Evolutionary conservation across 805 yeast genomes (phyloP).

Genomic region (Metschnikowia continentalis): DNA sequence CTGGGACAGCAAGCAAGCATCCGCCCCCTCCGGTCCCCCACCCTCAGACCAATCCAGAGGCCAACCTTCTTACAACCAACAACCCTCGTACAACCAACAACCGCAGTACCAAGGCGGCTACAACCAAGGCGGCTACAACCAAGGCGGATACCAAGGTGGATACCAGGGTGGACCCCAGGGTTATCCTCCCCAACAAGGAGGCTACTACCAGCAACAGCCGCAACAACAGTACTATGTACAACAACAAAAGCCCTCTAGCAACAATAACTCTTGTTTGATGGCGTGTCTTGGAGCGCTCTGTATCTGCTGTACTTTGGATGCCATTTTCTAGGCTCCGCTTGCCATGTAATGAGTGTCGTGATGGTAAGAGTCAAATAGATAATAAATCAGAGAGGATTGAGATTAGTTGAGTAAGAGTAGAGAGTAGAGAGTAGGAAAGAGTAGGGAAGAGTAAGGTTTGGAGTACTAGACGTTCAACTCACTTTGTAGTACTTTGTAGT

Average conservation of each 20-base stretch:
- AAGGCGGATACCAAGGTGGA: slow-evolving; percentile 16
- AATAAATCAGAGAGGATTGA: too few relatives aligned
- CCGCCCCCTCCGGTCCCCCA: slow-evolving; percentile 13
- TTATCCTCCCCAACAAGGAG: slow-evolving; percentile 20
- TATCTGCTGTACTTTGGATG: slow-evolving; percentile 34
- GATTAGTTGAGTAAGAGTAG: too few relatives aligned
- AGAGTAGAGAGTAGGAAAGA: too few relatives aligned
- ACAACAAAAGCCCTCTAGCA: slow-evolving; percentile 29
- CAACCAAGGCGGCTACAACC: slow-evolving; percentile 8
- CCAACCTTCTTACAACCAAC: slow-evolving; percentile 16
- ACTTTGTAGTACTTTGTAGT: too few relatives aligned
- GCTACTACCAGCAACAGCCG: slow-evolving; percentile 36
- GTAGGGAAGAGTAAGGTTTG: too few relatives aligned
- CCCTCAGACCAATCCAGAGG: slow-evolving; percentile 20
- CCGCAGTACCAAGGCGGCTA: slow-evolving; percentile 14
- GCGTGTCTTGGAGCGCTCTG: slow-evolving; percentile 40
- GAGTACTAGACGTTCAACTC: too few relatives aligned
- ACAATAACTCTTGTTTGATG: slow-evolving; percentile 33
- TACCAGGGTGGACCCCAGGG: slow-evolving; percentile 12
- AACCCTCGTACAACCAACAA: slow-evolving; percentile 14
- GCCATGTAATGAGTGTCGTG: too few relatives aligned
- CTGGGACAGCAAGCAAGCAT: slow-evolving; percentile 19
- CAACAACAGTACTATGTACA: slow-evolving; percentile 41
- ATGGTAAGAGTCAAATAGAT: too few relatives aligned
- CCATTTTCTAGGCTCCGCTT: slow-evolving; percentile 17